Evolutionary conservation across 2,329 filamentous ascomycete genomes (phyloP), one percentile per base, ranked within the genome.

Genomic region (Botrytis pseudocinerea): DNA sequence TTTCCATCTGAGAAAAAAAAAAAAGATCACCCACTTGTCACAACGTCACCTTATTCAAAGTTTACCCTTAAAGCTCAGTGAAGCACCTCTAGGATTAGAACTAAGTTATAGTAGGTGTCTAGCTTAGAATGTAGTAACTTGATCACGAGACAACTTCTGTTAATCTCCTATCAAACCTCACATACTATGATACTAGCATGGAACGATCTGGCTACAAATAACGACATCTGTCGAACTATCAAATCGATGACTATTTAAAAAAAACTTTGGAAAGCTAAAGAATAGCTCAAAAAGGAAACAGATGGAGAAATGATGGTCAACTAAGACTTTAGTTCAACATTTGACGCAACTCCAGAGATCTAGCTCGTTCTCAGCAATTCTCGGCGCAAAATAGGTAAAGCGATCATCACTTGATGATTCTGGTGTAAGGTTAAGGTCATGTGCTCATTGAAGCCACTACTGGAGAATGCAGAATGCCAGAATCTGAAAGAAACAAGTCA

Each of bases 401-500:
- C 32, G 60, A 62, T 54, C 51, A 28, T 57, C 51, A 57, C 51
- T 57, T 32, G 51, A 57, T 54, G 51, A 54, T 28, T 54, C n/a
- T n/a, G 16, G n/a, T 16, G 18, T 57, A 9, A 38, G 38, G 38
- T 38, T 38, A 38, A 38, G 38, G 8, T 9, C 38, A 57, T 57
- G 1, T 28, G 16, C 16, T 9, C 51, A 28, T 18, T 2, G 14
- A 28, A 28, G 28, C 16, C 7, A 9, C 16, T 2, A 9, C 16
- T 2, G n/a, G 18, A 57, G 51, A 28, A 28, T 28, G 12, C n/a
- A 32, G 51, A 28, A 18, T 57, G 7, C 16, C 14, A 57, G 6
- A 32, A 9, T 18, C 3, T 14, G 14, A 32, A 32, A 28, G n/a
- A 18, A 18, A 9, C 2, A 9, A 0, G 1, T 9, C 1, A 18